Evolutionary conservation across 2,329 filamentous ascomycete species (phyloP).

Genomic region (Clonostachys rhizophaga): DNA sequence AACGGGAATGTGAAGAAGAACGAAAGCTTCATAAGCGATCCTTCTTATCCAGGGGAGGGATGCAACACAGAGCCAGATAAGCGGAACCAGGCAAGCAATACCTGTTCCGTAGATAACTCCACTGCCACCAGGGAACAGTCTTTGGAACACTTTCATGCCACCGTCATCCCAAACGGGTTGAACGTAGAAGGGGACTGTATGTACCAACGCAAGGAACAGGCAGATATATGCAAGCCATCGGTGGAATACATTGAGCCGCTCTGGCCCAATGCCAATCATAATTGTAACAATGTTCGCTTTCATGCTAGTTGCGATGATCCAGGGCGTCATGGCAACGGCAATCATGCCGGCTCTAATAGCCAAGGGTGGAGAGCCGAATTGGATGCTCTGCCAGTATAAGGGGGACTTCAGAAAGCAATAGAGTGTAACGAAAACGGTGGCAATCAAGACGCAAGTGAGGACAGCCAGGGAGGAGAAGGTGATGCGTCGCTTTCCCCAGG

Average conservation of each 20-base stretch:
- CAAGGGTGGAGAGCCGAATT: slow-evolving; percentile 80
- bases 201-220: slow-evolving; percentile 75
- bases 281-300: slow-evolving; percentile 84
- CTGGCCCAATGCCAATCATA: slow-evolving; percentile 86
- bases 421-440: slow-evolving; percentile 68
- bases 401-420: slow-evolving; percentile 87
- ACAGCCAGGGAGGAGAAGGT: slow-evolving; percentile 79
- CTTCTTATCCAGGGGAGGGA: slow-evolving; percentile 76
- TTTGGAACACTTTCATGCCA: slow-evolving; percentile 65
- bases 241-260: slow-evolving; percentile 88
- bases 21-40: slow-evolving; percentile 81
- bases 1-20: slow-evolving; percentile 76
- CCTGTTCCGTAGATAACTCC: slow-evolving; percentile 82
- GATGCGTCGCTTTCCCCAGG: slow-evolving; percentile 62
- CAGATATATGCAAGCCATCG: slow-evolving; percentile 88
- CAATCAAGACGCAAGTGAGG: slow-evolving; percentile 60
- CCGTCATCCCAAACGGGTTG: slow-evolving; percentile 81
- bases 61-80: slow-evolving; percentile 78
- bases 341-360: slow-evolving; percentile 89
- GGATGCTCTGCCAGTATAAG: slow-evolving; percentile 83
- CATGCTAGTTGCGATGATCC: slow-evolving; percentile 86
- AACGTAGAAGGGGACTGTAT: slow-evolving; percentile 85
- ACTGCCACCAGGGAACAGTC: slow-evolving; percentile 60
- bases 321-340: slow-evolving; percentile 84
- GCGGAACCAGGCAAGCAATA: slow-evolving; percentile 73